phyloP scores from a whole-genome alignment of 371 early-diverging fungal genomes.

The Apophysomyces trapeziformis region DNA sequence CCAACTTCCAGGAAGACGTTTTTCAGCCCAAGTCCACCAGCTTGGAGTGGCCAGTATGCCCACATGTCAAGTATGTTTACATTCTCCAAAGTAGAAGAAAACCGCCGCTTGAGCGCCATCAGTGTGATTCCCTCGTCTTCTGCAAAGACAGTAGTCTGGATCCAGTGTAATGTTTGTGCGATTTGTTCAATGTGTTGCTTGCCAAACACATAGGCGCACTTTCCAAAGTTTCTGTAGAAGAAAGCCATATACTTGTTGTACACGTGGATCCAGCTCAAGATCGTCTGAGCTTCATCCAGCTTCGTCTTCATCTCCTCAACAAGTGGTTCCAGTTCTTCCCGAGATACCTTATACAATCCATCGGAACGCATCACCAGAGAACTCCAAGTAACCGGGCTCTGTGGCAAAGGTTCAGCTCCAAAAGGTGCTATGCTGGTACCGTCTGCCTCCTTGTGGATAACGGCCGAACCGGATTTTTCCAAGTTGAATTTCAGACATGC shows the following conservation, averaged over 20 bases:
- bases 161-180: not conserved
- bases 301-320: conserved; percentile 15
- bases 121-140: conserved; percentile 14
- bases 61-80: conserved; percentile 19
- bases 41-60: conserved; percentile 25
- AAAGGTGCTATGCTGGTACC: not conserved
- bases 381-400: conserved; percentile 16
- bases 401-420: conserved; percentile 19
- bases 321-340: not conserved
- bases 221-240: conserved; percentile 27
- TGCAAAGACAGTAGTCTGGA: conserved; percentile 16
- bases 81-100: not conserved
- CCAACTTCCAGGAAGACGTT: conserved; percentile 16
- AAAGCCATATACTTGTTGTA: conserved; percentile 29
- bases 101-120: conserved; percentile 12
- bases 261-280: conserved; percentile 27
- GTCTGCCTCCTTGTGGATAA: not conserved
- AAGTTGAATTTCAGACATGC: conserved; percentile 19
- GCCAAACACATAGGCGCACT: conserved; percentile 21
- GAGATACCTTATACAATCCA: conserved; percentile 13
- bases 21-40: conserved; percentile 22
- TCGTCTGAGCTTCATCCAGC: conserved; percentile 13
- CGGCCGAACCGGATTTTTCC: conserved; percentile 26
- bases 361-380: conserved; percentile 10
- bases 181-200: conserved; percentile 19